Evolutionary conservation across 1,284 basidiomycete genomes (phyloP), one percentile per base, ranked within the genome.

Genomic region (Trichosporon sp.): DNA sequence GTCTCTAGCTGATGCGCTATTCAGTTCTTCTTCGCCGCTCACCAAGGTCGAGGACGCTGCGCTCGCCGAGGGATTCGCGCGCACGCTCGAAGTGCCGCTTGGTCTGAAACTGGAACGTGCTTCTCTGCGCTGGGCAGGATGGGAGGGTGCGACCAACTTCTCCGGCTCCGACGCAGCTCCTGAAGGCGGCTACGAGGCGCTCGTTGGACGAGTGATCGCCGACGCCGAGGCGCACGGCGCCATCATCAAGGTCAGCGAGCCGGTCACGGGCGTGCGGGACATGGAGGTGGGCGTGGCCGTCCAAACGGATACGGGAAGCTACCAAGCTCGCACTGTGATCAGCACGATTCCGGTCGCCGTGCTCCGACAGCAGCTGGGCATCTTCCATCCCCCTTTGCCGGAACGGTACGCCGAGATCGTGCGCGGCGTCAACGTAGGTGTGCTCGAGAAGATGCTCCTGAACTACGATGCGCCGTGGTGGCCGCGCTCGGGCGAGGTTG

Each of bases 91-190:
- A 63, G 77, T 84, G 16, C 81, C 81, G 0, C 73, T 84, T 0
- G 84, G 83, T 2, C 73, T 81, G 54, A 76, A 76, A 63, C 75
- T 83, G 7, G 81, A 83, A 65, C 68, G 78, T 4, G 76, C 77
- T 11, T 74, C 73, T 1, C 70, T 81, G 7, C 71, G 72, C 37
- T 83, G 77, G 78, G 70, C 74, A 16, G 80, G 80, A 8, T 80
- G 77, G 73, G 81, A 82, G 65, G 75, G 72, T 23, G 74, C 76
- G 33, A 70, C 76, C 6, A 76, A 73, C 14, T 83, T 79, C 61
- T 77, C 75, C 19, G 84, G 84, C 0, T 83, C 82, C 2, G 83
- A 85, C 68, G 81, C 78, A 1, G 81, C 81, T 5, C 83, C 83
- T 10, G 76, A 78, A 52, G 82, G 82, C 5, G 84, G 84, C 0